A percentile compares a stretch with the other conserved stretches of the same genome.
Evolutionary conservation across 2,329 filamentous ascomycete genomes (phyloP).

Genomic region (Helotiales sp.): DNA sequence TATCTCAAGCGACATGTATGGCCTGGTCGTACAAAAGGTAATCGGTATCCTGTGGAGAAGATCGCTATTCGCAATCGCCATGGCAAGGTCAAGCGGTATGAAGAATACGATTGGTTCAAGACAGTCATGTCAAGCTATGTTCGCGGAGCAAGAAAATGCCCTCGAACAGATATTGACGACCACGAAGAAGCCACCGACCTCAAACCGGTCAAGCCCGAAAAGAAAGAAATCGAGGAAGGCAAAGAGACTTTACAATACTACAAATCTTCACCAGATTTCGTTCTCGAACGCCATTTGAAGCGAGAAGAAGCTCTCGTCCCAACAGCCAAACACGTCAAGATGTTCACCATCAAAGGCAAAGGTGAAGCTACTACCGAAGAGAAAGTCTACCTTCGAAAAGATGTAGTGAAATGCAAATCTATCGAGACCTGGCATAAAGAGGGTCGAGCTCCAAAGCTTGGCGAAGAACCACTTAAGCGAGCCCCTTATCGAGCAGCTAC

Average conservation of each 20-base stretch:
- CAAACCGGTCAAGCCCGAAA: slow-evolving; percentile 69
- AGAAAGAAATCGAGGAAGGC: slow-evolving; percentile 71
- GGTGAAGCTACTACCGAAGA: slow-evolving; percentile 72
- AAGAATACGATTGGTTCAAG: slow-evolving; percentile 87
- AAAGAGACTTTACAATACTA: slow-evolving; percentile 85
- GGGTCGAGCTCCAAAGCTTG: slow-evolving; percentile 72
- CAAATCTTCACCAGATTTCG: slow-evolving; percentile 82
- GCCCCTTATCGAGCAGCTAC: slow-evolving; percentile 93
- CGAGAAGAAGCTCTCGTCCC: slow-evolving; percentile 85
- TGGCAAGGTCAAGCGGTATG: slow-evolving; percentile 75
- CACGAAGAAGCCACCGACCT: slow-evolving; percentile 78
- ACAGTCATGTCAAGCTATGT: slow-evolving; percentile 74
- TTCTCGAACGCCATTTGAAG: slow-evolving; percentile 81
- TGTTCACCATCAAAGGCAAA: slow-evolving; percentile 74
- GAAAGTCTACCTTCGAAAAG: slow-evolving; percentile 75
- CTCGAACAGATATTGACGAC: slow-evolving; percentile 72
- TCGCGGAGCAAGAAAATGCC: slow-evolving; percentile 48
- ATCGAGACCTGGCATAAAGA: slow-evolving; percentile 98
- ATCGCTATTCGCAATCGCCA: slow-evolving; percentile 74
- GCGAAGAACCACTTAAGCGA: slow-evolving; percentile 75
- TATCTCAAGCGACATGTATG: slow-evolving; percentile 81
- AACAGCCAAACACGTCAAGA: slow-evolving; percentile 66
- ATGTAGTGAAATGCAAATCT: slow-evolving; percentile 84
- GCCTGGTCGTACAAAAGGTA: slow-evolving; percentile 87
- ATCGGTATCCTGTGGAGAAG: slow-evolving; percentile 76